Conservation (phyloP, 2,329 filamentous ascomycete species). For the Pezicula neosporulosa region DNA sequence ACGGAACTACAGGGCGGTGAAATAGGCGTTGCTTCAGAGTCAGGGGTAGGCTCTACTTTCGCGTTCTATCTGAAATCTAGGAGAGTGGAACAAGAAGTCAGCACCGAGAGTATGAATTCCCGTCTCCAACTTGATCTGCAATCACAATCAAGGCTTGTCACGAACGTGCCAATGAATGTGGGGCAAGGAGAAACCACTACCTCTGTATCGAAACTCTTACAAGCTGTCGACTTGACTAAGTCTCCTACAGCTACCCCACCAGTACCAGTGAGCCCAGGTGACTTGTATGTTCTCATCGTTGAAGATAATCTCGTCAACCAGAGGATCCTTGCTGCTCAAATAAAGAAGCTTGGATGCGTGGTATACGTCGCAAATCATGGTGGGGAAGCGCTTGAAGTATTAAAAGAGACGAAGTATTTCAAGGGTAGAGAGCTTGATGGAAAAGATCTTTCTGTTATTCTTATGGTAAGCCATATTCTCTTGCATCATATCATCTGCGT, state of each 20-base stretch:
- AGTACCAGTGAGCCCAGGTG: conserved; percentile 37
- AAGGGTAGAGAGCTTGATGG: conserved; percentile 88
- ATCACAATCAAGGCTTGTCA: conserved; percentile 30
- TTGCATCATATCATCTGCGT: not conserved
- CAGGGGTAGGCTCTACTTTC: conserved; percentile 68
- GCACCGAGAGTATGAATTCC: conserved; percentile 48
- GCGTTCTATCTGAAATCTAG: conserved; percentile 58
- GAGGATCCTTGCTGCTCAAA: conserved; percentile 64
- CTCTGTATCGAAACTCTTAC: not conserved
- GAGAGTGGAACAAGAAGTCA: conserved; percentile 5
- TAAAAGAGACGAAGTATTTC: conserved; percentile 51
- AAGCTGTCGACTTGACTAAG: not conserved
- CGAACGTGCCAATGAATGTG: conserved; percentile 4
- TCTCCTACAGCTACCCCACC: not conserved
- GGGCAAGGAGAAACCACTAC: not conserved
- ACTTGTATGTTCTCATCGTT: conserved; percentile 72
- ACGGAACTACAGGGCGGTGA: conserved; percentile 74
- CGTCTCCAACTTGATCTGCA: conserved; percentile 59
- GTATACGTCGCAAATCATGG: conserved; percentile 62
- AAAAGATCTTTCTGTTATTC: conserved; percentile 59
- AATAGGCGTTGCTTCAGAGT: conserved; percentile 66
- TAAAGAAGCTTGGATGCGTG: conserved; percentile 54
- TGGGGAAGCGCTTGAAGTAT: conserved; percentile 73
- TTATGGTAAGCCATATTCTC: conserved; percentile 47
- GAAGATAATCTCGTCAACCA: conserved; percentile 84